Percentiles rank a stretch among this genome's conserved stretches.
Evolutionary conservation across 306 rosid genomes (phyloP).

Genomic region (Prunus campanulata): DNA sequence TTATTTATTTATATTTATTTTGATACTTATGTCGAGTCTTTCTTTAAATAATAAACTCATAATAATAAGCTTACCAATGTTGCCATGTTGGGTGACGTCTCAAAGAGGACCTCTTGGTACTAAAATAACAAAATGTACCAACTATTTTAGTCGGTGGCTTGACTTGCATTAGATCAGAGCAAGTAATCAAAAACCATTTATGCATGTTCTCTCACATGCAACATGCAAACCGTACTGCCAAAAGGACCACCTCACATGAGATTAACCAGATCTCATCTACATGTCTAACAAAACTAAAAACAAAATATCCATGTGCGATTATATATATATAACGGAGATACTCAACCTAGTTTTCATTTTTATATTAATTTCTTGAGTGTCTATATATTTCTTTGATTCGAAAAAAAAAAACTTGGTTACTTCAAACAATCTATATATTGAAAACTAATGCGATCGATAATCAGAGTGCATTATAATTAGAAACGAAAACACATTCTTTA

Average conservation of each 20-base stretch:
- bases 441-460: too few relatives aligned
- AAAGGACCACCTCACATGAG: not conserved
- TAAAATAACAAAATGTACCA: not conserved
- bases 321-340: too few relatives aligned
- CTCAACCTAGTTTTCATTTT: too few relatives aligned
- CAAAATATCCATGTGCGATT: not conserved
- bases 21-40: not conserved
- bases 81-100: not conserved
- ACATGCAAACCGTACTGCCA: not conserved
- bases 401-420: too few relatives aligned
- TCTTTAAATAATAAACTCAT: not conserved
- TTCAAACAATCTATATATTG: too few relatives aligned
- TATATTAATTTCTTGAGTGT: too few relatives aligned
- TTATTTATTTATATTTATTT: not conserved
- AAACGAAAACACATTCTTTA: too few relatives aligned
- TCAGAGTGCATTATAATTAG: too few relatives aligned
- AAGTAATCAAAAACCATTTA: not conserved
- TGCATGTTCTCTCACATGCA: not conserved
- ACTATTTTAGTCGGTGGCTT: not conserved
- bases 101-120: not conserved
- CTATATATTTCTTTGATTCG: too few relatives aligned
- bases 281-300: not conserved
- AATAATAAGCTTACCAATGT: not conserved
- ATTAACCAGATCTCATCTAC: not conserved
- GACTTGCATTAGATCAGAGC: not conserved